A percentile compares a stretch with the other conserved stretches of the same genome.
These are phyloP conservation scores for Vachellia collinsii DNA, from an alignment of 306 rosid species.

Conservation along the genomic window DNA sequence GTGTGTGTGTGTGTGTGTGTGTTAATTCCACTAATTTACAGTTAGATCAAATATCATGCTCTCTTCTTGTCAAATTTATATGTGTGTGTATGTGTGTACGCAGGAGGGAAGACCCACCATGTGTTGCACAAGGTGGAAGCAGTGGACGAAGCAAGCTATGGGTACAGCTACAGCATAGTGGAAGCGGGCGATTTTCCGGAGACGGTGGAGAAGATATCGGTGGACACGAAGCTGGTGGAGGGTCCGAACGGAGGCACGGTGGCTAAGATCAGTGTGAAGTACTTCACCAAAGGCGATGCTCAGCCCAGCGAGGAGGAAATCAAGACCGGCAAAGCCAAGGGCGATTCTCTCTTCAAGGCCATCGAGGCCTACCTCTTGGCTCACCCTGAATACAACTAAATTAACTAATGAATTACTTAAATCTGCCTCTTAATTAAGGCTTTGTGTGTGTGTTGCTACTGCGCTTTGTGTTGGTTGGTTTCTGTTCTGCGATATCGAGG, in stretches of 20 bases:
- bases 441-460: not conserved
- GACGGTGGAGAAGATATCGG: constrained; percentile 37
- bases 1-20: no score
- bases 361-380: constrained; percentile 49
- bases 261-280: constrained; percentile 18
- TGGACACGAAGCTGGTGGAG: constrained; percentile 36
- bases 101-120: constrained; percentile 36
- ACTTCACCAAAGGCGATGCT: constrained; percentile 35
- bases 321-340: constrained; percentile 39
- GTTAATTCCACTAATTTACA: no score
- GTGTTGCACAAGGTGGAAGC: constrained; percentile 45
- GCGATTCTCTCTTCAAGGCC: constrained; percentile 46
- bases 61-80: no score
- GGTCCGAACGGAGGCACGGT: constrained; percentile 43
- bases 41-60: no score
- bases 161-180: constrained; percentile 45
- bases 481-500: not conserved
- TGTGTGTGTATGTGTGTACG: not conserved
- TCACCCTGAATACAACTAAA: constrained; percentile 37
- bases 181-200: constrained; percentile 38
- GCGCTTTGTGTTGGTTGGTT: not conserved
- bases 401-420: not conserved
- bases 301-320: constrained; percentile 35
- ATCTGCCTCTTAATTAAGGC: not conserved
- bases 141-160: constrained; percentile 37